Evolutionary conservation across 331 rosid genomes (phyloP), one percentile per base, ranked within the genome.

Genomic region (Stylosanthes scabra): DNA sequence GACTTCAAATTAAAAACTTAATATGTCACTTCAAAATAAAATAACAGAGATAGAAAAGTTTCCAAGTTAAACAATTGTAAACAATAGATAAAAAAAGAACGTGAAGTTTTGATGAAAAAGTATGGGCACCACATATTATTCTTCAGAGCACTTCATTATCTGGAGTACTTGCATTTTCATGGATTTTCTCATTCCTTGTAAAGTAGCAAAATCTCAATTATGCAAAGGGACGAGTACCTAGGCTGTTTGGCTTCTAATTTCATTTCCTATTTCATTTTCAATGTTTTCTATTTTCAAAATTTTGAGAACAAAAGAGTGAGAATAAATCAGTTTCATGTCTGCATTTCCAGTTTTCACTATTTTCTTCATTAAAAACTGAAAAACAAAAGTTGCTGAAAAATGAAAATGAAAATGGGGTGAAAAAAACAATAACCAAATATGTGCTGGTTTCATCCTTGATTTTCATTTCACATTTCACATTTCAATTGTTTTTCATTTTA

Each of bases 141-240:
- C 61, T 72, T 60, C 39, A 31, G 41, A 46, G 59, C 77, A 72
- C 49, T 62, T 39, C 14, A 6, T 13, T 50, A 44, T 51, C 29
- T 34, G 55, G 54, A 62, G 63, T 37, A 51, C 62, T 49, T 73
- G 77, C 63, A 49, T 61, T 34, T 72, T 61, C 62, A 34, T 31
- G 28, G 65, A 14, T 6, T 51, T 31, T 39, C 10, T 40, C 11
- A 14, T 72, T 61, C 69, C 9, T 27, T 13, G 25, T 39, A 61
- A 61, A 11, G 46, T 11, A 62, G 59, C 11, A 50, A 0, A 11
- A 3, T 60, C 46, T 45, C 61, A 8, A 11, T 34, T 52, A 49
- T 15, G 52, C 44, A 42, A 57, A 45, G 57, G 4, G 9, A 58
- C 46, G 9, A 15, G 62, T 34, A 34, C 39, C 39, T 34, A 34